Base-by-base conservation (phyloP, 257 asterid genomes). In the Nicotiana undulata region DNA sequence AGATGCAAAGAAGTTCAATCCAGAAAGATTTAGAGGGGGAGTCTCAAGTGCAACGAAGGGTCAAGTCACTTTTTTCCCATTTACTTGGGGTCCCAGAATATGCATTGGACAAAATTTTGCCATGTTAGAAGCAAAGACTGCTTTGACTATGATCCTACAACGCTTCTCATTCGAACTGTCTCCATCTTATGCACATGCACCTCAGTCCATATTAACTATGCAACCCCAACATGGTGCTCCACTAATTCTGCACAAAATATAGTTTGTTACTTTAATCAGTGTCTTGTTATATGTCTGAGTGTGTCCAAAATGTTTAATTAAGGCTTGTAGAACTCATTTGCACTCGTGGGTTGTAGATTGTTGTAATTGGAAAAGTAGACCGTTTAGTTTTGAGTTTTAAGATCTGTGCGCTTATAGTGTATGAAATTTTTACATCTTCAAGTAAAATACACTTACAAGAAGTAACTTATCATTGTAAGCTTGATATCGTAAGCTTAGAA, bases 151-250 rank as follows among this genome's bases (percentile, higher is more conserved):
- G 89, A 84, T 86, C 63, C 80, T 85, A 18, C 88, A 83, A 58
- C 65, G 79, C 7, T 85, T 83, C 52, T 77, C 83, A 16, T 83
- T 85, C 16, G 79, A 85, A 24, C 81, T 85, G 17, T 83, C 88
- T 3, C 83, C 83, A 9, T 85, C 85, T 9, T 85, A 85, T 18
- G 32, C 82, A n/a, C 88, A 85, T 83, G 84, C 85, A 26, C 88
- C 88, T 10, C 60, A 26, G 3, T 13, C 70, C 0, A 29, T 80
- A 15, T 10, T 81, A 3, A 80, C 86, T 7, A 3, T 83, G 31
- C 86, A 85, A n/a, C 88, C 88, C 77, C 88, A 82, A 24, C 34
- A 80, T 46, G 84, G 86, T 32, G 88, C 85, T 80, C 83, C 51
- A 29, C 17, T 85, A 20, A 34, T 85, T 78, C 34, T 85, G 37